Evolutionary conservation across 495 filamentous ascomycete genomes (phyloP).

Genomic region (Haplographium delicatum): DNA sequence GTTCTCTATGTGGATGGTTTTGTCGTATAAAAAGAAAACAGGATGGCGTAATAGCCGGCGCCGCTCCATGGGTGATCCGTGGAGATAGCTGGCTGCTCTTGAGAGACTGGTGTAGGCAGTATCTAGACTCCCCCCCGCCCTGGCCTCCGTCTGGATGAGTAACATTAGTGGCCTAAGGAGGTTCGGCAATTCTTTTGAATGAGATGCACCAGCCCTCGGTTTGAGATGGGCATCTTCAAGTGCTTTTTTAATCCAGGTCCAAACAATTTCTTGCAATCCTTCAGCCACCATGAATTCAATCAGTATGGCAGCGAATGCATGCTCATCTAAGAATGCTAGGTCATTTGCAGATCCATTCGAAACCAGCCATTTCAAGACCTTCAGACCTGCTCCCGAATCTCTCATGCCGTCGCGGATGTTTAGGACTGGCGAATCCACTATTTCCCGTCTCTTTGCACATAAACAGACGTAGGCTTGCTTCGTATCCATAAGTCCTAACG

Average conservation of each 20-base stretch:
- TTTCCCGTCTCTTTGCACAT: conserved; percentile 14
- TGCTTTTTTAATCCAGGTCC: conserved; percentile 25
- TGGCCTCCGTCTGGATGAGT: conserved; percentile 11
- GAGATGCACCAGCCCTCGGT: not conserved
- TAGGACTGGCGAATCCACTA: conserved; percentile 14
- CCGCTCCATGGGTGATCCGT: not conserved
- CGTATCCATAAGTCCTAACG: conserved; percentile 22
- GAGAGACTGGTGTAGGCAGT: conserved; percentile 13
- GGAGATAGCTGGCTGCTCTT: conserved; percentile 12
- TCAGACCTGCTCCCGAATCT: conserved; percentile 25
- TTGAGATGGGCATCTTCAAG: conserved; percentile 1
- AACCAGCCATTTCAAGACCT: conserved; percentile 34
- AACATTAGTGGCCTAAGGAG: conserved; percentile 7
- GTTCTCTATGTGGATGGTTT: not conserved
- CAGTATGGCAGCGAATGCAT: conserved; percentile 20
- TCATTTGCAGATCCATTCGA: conserved; percentile 27
- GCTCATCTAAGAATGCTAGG: conserved; percentile 20
- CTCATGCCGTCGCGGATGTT: conserved; percentile 24
- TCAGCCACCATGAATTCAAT: conserved; percentile 34
- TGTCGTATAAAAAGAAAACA: not conserved
- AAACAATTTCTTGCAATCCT: conserved; percentile 24
- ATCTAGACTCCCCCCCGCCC: conserved; percentile 2
- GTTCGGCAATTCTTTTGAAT: not conserved
- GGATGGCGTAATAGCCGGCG: not conserved
- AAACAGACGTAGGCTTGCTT: conserved; percentile 19